Base-by-base conservation (phyloP, 129 eudicot species). In the Tanacetum coccineum region DNA sequence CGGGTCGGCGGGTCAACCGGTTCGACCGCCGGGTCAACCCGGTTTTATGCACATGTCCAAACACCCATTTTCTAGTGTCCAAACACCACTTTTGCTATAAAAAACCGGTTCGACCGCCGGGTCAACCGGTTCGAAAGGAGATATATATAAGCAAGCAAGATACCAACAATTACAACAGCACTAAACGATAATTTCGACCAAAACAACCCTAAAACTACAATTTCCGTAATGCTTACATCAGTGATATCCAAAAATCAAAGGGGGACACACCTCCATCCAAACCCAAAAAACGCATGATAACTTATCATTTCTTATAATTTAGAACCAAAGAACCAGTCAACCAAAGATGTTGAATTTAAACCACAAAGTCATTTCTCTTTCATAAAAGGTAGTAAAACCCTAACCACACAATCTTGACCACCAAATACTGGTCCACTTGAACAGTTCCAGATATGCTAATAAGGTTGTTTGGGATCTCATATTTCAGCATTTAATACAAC, bases 311-410 rank as follows among this genome's bases (percentile, higher is more conserved):
- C 48, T 20, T 11, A 13, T 13, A 25, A 50, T 56, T 39, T n/a
- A 36, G 67, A 70, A 26, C 59, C 50, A 60, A 59, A 4, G 58
- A 71, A 58, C n/a, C 30, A 70, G 36, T 46, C 13, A 15, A 59
- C 8, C 58, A 56, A 13, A 18, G 13, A 53, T 42, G 6, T 13
- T 2, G 11, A 70, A 44, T 18, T 6, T 47, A 26, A 48, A 11
- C 53, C 17, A 48, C 53, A 48, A 48, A 48, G 53, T 48, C 53
- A 36, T 48, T 48, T 13, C 53, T 48, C 53, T 39, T 30, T 49
- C 60, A 50, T 52, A 49, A n/a, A 26, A 40, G 15, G 64, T 42
- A 54, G 64, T 42, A 54, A 73, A 72, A 63, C 77, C 64, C 70
- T 42, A 70, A 56, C 11, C 9, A 45, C 42, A 46, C 53, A 51